Conservation (phyloP, 1,139 yeast genomes). For the Pneumocystis carinii region DNA sequence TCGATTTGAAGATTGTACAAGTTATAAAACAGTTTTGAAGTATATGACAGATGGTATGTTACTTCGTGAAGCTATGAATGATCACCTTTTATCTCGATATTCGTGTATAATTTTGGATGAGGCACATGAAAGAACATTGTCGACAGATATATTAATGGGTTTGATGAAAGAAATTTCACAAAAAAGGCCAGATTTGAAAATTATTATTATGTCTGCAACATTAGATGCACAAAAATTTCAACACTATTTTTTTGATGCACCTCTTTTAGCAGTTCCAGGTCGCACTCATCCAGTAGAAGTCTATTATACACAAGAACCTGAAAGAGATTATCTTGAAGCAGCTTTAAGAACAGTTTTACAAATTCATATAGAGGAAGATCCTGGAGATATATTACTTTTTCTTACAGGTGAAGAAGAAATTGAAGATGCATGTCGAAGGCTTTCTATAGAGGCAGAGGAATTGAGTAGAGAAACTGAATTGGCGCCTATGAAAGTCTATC, state of each 20-base stretch:
- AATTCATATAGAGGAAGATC: conserved; percentile 91
- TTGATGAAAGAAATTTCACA: conserved; percentile 63
- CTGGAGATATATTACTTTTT: conserved; percentile 78
- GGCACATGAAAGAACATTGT: conserved; percentile 94
- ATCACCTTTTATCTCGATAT: conserved; percentile 63
- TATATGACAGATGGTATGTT: conserved; percentile 99
- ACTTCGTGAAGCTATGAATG: conserved; percentile 93
- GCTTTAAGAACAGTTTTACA: conserved; percentile 90
- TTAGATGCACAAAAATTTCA: conserved; percentile 95
- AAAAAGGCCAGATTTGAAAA: conserved; percentile 75
- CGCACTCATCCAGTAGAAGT: conserved; percentile 96
- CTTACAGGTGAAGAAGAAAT: conserved; percentile 97
- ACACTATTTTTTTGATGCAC: conserved; percentile 75
- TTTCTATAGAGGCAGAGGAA: conserved; percentile 76
- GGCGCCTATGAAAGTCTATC: conserved; percentile 81
- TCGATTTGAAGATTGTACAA: conserved; percentile 82
- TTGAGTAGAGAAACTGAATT: conserved; percentile 72
- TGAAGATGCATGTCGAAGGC: conserved; percentile 88
- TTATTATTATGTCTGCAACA: conserved; percentile 95
- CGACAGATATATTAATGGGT: conserved; percentile 96
- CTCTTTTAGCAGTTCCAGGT: conserved; percentile 91
- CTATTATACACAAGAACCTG: conserved; percentile 91
- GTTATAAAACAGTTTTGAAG: conserved; percentile 65
- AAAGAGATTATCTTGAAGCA: conserved; percentile 84
- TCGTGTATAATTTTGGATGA: conserved; percentile 90